phyloP scores from a whole-genome alignment of 1,139 yeast species.

The Taphrina communis region DNA sequence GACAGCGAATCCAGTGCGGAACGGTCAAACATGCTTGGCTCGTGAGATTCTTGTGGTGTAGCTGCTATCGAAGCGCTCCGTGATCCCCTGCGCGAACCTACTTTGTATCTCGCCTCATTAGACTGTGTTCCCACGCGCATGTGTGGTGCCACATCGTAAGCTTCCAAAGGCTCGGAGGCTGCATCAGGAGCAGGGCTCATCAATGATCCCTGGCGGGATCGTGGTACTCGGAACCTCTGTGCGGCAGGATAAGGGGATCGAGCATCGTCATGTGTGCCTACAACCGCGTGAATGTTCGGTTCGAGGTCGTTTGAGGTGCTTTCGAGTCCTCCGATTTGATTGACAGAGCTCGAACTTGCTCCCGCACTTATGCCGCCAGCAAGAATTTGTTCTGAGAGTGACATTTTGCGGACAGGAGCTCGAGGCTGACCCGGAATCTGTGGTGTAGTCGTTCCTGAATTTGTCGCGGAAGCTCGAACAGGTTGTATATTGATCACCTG shows the following conservation, averaged over 20 bases:
- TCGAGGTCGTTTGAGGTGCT: slow-evolving; percentile 16
- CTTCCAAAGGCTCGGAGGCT: slow-evolving; percentile 15
- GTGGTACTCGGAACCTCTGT: slow-evolving; percentile 37
- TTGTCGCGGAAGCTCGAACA: slow-evolving; percentile 16
- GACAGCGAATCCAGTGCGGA: slow-evolving; percentile 31
- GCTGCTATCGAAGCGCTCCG: slow-evolving; percentile 28
- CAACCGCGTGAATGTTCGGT: slow-evolving; percentile 5
- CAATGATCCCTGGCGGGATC: slow-evolving; percentile 31
- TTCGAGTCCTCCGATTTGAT: background rate
- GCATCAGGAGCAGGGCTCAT: slow-evolving; percentile 22
- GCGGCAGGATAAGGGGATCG: slow-evolving; percentile 30
- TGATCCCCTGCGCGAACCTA: slow-evolving; percentile 29
- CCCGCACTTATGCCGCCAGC: background rate
- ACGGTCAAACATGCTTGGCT: slow-evolving; percentile 22
- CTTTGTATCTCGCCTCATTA: slow-evolving; percentile 35
- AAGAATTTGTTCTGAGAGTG: slow-evolving; percentile 31
- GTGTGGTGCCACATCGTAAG: slow-evolving; percentile 38
- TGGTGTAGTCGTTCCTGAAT: slow-evolving; percentile 24
- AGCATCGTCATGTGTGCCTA: slow-evolving; percentile 35
- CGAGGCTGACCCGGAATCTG: slow-evolving; percentile 20
- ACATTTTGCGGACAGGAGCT: slow-evolving; percentile 32
- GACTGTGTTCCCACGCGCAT: slow-evolving; percentile 39
- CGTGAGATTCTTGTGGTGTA: slow-evolving; percentile 21
- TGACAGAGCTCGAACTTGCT: background rate
- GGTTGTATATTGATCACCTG: slow-evolving; percentile 14